Evolutionary conservation across 2,329 filamentous ascomycete species (phyloP).

Genomic region (Fusarium nurragi): DNA sequence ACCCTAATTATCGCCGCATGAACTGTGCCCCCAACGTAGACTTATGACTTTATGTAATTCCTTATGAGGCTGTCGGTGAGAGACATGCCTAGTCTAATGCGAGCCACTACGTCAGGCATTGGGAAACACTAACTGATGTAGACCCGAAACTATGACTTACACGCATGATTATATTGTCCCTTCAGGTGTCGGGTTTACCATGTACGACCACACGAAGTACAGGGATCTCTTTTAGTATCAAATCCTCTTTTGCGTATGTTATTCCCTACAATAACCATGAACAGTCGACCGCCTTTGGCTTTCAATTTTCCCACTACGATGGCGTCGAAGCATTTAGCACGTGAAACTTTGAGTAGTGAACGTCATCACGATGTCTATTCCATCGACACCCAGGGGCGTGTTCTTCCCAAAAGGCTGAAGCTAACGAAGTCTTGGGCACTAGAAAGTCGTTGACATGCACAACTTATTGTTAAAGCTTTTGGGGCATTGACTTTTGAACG

Average conservation of each 20-base stretch:
- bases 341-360: conserved; percentile 9
- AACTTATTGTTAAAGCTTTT: background rate
- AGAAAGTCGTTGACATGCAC: background rate
- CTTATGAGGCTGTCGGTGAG: conserved; percentile 18
- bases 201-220: background rate
- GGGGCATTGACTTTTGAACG: conserved; percentile 18
- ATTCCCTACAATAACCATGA: background rate
- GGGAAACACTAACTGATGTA: background rate
- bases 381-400: conserved; percentile 14
- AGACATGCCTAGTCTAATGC: background rate
- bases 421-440: conserved; percentile 6
- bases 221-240: background rate
- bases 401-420: background rate
- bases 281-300: background rate
- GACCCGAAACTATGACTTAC: conserved; percentile 1
- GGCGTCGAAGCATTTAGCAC: conserved; percentile 1
- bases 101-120: background rate
- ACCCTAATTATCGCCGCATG: conserved; percentile 15
- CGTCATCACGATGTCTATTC: conserved; percentile 13
- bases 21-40: conserved; percentile 6
- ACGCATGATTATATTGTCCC: conserved; percentile 5
- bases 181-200: background rate
- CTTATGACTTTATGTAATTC: conserved; percentile 1
- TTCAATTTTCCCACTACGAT: background rate
- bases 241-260: background rate